Conservation (phyloP, 2,329 filamentous ascomycete species). For the Pseudogymnoascus sp. region DNA sequence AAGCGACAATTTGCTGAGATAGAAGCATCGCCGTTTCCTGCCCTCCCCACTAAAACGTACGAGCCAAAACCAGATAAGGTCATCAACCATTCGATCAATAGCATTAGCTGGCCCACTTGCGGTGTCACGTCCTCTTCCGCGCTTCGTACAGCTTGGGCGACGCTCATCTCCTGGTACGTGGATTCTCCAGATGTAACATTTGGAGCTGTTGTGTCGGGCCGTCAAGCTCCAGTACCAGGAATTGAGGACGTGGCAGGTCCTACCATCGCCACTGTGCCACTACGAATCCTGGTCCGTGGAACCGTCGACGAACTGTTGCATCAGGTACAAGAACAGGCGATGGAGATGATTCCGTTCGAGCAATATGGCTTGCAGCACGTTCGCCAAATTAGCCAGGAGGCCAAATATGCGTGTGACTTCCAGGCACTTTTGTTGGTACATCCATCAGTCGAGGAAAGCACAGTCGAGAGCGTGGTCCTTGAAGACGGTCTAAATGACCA, state of each 20-base stretch:
- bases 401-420: slow-evolving; percentile 34
- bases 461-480: neutral
- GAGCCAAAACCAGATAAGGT: too few species aligned
- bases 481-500: too few species aligned
- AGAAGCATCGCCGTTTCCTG: too few species aligned
- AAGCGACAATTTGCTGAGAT: too few species aligned
- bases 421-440: slow-evolving; percentile 35
- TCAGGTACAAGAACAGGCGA: neutral
- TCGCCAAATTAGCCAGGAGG: slow-evolving; percentile 35
- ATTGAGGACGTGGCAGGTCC: neutral
- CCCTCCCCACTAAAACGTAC: too few species aligned
- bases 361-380: slow-evolving; percentile 34
- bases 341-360: neutral
- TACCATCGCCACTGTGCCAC: neutral
- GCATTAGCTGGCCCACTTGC: neutral
- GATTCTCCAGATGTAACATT: slow-evolving; percentile 15
- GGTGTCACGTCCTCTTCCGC: too few species aligned
- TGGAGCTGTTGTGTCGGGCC: slow-evolving; percentile 17
- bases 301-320: neutral
- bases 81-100: too few species aligned
- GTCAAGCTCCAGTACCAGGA: slow-evolving; percentile 8
- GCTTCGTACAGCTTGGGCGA: slow-evolving; percentile 2
- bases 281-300: neutral
- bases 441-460: too few species aligned
- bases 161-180: slow-evolving; percentile 10